Conservation (phyloP, 805 yeast species). For the Sungouiozyma ichnusensis region DNA sequence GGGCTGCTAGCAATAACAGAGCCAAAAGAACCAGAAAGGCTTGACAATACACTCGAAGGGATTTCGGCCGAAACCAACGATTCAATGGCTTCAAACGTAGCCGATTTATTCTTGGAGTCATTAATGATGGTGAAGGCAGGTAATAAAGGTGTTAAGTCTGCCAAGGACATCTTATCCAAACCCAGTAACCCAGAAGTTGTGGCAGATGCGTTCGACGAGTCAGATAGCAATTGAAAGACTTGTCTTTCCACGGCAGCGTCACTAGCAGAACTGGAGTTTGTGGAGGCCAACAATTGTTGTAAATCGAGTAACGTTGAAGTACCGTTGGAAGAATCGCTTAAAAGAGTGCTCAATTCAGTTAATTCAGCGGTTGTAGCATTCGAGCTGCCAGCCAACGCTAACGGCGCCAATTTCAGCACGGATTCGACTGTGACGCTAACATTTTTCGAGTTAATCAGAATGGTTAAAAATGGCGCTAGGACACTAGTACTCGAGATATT, state of each 20-base stretch:
- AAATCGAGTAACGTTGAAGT: conserved; percentile 14
- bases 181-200: conserved; percentile 19
- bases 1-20: conserved; percentile 2
- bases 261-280: conserved; percentile 5
- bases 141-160: conserved; percentile 14
- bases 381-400: conserved; percentile 14
- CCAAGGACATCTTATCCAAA: conserved; percentile 15
- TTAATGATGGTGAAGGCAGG: conserved; percentile 21
- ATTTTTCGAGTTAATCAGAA: conserved; percentile 20
- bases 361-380: conserved; percentile 10
- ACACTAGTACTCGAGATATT: conserved; percentile 20
- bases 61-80: conserved; percentile 16
- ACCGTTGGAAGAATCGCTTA: conserved; percentile 15
- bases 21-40: conserved; percentile 12
- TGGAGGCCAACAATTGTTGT: conserved; percentile 8
- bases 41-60: conserved; percentile 9
- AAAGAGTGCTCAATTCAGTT: conserved; percentile 9
- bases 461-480: conserved; percentile 20
- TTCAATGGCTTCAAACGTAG: conserved; percentile 14
- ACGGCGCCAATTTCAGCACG: conserved; percentile 20
- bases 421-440: conserved; percentile 18
- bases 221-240: conserved; percentile 15
- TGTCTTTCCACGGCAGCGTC: conserved; percentile 8
- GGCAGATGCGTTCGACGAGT: conserved; percentile 17
- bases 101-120: conserved; percentile 15